These are phyloP conservation scores for Xylaria grammica DNA, from an alignment of 495 filamentous ascomycete species.

Conservation along the genomic window DNA sequence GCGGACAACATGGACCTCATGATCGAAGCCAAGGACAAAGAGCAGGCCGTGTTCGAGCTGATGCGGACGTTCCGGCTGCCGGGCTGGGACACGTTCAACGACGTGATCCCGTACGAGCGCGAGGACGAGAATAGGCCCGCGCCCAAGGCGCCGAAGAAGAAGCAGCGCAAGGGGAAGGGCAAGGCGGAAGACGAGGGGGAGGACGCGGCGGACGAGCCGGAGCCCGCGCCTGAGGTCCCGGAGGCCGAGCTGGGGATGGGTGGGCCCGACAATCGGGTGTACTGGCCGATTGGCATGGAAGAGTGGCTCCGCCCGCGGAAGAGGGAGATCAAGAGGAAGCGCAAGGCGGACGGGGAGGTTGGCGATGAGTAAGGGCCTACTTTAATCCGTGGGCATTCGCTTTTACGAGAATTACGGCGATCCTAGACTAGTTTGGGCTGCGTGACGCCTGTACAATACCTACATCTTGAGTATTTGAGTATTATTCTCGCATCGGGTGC, in stretches of 20 bases:
- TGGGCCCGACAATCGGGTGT: constrained; percentile 82
- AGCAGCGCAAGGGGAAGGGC: constrained; percentile 45
- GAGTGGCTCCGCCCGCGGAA: constrained; percentile 87
- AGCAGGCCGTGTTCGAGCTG: constrained; percentile 94
- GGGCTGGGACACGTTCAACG: constrained; percentile 73
- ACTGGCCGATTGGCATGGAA: constrained; percentile 90
- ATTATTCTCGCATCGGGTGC: too few relatives aligned
- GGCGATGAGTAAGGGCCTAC: constrained; percentile 15
- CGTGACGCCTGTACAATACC: too few relatives aligned
- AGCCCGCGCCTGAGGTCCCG: constrained; percentile 49
- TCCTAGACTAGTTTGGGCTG: too few relatives aligned
- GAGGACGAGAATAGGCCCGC: constrained; percentile 76
- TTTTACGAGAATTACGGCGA: too few relatives aligned
- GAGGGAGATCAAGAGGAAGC: constrained; percentile 67
- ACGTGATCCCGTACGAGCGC: constrained; percentile 77
- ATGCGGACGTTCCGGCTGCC: constrained; percentile 87
- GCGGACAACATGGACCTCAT: constrained; percentile 85
- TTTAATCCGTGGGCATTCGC: background rate
- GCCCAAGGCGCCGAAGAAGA: constrained; percentile 51
- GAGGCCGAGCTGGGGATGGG: constrained; percentile 87
- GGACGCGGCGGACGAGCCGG: constrained; percentile 45
- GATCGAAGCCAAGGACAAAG: constrained; percentile 99
- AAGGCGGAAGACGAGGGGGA: constrained; percentile 51
- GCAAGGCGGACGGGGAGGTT: constrained; percentile 27
- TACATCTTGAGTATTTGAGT: too few relatives aligned